phyloP scores from a whole-genome alignment of 495 filamentous ascomycete species.

The Clavariopsis aquatica region DNA sequence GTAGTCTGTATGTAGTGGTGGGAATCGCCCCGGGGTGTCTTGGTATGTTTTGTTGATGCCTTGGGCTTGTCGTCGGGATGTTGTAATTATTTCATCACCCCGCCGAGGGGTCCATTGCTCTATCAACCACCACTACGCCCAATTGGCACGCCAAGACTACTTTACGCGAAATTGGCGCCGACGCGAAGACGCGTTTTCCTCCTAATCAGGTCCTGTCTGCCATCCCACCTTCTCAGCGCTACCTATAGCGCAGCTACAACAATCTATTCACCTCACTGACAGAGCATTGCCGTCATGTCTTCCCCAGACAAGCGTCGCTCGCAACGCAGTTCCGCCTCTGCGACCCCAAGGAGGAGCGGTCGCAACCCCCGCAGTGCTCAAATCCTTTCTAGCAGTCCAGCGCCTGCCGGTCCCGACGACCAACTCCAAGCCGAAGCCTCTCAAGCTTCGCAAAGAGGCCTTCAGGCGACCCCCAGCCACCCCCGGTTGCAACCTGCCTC shows the following conservation, averaged over 20 bases:
- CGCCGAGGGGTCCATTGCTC: background rate
- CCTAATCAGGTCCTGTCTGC: background rate
- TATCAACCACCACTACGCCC: background rate
- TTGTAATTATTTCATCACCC: constrained; percentile 3
- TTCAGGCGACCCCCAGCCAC: constrained; percentile 46
- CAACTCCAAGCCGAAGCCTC: constrained; percentile 48
- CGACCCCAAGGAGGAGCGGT: constrained; percentile 56
- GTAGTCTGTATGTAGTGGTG: background rate
- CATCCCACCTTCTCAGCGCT: constrained; percentile 17
- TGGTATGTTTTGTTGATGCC: constrained; percentile 1
- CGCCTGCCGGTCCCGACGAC: constrained; percentile 51
- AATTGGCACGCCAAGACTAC: constrained; percentile 11
- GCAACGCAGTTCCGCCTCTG: constrained; percentile 57
- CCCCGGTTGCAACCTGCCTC: constrained; percentile 36
- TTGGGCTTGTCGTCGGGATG: background rate
- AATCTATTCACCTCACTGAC: background rate
- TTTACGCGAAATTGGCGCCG: constrained; percentile 12
- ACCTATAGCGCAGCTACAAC: background rate
- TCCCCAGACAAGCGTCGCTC: constrained; percentile 58
- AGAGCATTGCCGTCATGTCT: constrained; percentile 51
- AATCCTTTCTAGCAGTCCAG: constrained; percentile 54
- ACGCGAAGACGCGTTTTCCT: constrained; percentile 34
- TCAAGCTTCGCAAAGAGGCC: constrained; percentile 50
- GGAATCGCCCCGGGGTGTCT: background rate
- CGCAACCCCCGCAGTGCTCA: constrained; percentile 56